Evolutionary conservation across 805 yeast genomes (phyloP), one percentile per base, ranked within the genome.

Genomic region (Kodamaea hsintzibuensis): DNA sequence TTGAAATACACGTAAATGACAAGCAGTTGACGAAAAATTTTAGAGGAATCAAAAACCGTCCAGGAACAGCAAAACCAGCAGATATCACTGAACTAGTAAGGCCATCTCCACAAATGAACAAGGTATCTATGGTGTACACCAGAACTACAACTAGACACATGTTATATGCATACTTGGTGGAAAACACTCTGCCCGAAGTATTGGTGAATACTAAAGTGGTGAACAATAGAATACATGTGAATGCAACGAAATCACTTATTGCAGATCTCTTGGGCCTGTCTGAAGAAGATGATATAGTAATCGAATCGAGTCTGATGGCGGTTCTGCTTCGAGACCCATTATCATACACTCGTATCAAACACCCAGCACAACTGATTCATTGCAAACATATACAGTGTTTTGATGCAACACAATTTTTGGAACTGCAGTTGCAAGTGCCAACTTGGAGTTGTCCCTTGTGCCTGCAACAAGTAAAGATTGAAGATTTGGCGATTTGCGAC

Each of bases 381-480:
- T 95, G 99, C 70, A 73, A 79, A 37, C 99, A 95, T 69, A 71
- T 91, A 13, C 93, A 89, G 62, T 92, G 98, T 65, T 90, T 92
- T 67, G 99, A 95, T 69, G 92, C 89, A 0, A 67, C 78, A 37
- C 82, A 89, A 44, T 95, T 82, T 64, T 61, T 95, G 8, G 82
- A 83, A 62, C 77, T 91, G 44, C 98, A 93, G 66, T 76, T 77
- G 52, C 93, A 88, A 64, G 82, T 88, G 0, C 88, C 97, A 0
- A 82, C 89, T 0, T 93, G 98, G 98, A 72, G 73, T 50, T 95
- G 99, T 64, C 97, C 98, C 0, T 78, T 90, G 2, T 95, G 99
- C 66, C 81, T 81, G 56, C 72, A 70, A 4, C 64, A 64, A 2
- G 71, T 90, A 2, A 69, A 74, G 1, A 72, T 84, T 13, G 79